phyloP scores from a whole-genome alignment of 2,329 filamentous ascomycete species.

The Exophiala alcalophila region DNA sequence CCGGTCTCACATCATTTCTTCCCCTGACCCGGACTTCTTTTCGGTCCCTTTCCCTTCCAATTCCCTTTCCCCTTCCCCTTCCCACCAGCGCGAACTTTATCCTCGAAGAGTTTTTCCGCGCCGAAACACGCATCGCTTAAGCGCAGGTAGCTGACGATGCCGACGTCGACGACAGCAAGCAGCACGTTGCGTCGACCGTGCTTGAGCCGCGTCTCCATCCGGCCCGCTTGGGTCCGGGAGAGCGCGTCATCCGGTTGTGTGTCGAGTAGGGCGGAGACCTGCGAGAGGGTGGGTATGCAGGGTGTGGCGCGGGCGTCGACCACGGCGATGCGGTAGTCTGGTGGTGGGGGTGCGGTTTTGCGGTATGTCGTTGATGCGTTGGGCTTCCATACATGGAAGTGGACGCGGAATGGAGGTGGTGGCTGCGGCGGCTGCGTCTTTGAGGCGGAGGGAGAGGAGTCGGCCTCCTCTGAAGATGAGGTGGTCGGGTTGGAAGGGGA shows the following conservation, averaged over 20 bases:
- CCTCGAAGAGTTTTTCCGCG: constrained; percentile 63
- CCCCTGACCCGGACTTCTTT: constrained; percentile 20
- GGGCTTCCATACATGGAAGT: constrained; percentile 81
- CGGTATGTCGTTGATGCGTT: constrained; percentile 59
- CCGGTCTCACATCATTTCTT: no score
- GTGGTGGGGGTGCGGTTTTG: constrained; percentile 72
- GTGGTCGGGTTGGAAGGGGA: constrained; percentile 2
- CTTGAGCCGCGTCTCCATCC: constrained; percentile 73
- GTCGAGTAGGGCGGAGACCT: constrained; percentile 69
- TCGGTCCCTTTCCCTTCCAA: constrained; percentile 34
- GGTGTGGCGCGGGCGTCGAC: constrained; percentile 68
- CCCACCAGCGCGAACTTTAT: constrained; percentile 31
- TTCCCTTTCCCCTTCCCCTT: constrained; percentile 33
- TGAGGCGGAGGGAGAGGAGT: constrained; percentile 23
- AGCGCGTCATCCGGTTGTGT: constrained; percentile 69
- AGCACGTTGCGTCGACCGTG: constrained; percentile 81
- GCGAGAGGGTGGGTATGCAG: constrained; percentile 66
- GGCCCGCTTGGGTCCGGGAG: constrained; percentile 43
- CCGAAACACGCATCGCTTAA: constrained; percentile 78
- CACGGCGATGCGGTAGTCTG: constrained; percentile 83
- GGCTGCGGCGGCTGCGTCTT: constrained; percentile 12
- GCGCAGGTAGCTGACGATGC: constrained; percentile 81
- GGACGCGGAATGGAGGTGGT: constrained; percentile 62
- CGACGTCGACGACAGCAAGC: constrained; percentile 83
- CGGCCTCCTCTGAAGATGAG: constrained; percentile 25